These are phyloP conservation scores for Pharnaceum exiguum DNA, from an alignment of 148 eudicot genomes.

Conservation along the genomic window DNA sequence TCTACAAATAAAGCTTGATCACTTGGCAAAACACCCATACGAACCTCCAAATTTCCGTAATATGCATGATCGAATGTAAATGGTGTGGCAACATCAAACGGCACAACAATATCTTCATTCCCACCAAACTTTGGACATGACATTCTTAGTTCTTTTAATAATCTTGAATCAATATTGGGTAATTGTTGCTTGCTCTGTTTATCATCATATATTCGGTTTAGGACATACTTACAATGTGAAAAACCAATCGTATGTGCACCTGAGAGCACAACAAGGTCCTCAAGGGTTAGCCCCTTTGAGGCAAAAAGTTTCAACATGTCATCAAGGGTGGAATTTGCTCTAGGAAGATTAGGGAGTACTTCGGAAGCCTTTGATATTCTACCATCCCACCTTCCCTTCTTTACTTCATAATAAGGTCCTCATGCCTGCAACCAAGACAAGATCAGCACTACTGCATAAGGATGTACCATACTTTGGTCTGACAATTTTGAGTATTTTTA, in stretches of 20 bases:
- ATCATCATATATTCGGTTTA: conserved; percentile 47
- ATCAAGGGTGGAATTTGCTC: conserved; percentile 55
- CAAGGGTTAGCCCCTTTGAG: conserved; percentile 62
- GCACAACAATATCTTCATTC: conserved; percentile 67
- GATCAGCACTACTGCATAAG: not conserved
- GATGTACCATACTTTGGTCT: too few species aligned
- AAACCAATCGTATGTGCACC: conserved; percentile 93
- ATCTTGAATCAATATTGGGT: conserved; percentile 52
- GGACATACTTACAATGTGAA: conserved; percentile 62
- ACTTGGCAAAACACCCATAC: conserved; percentile 56
- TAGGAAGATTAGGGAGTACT: conserved; percentile 52
- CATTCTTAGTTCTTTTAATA: conserved; percentile 61
- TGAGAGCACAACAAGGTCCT: conserved; percentile 71
- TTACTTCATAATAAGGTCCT: conserved; percentile 81
- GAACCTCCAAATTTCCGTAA: conserved; percentile 67
- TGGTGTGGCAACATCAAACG: conserved; percentile 88
- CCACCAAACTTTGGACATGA: conserved; percentile 72
- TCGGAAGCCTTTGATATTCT: conserved; percentile 52
- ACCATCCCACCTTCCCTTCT: conserved; percentile 95
- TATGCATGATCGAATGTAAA: conserved; percentile 73
- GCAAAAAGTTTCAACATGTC: conserved; percentile 51
- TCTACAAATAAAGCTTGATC: conserved; percentile 74
- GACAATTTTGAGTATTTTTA: too few species aligned
- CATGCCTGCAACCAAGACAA: conserved; percentile 41
- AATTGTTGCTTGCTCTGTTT: conserved; percentile 43